Conservation (phyloP, 331 rosid species). For the Arachis monticola region DNA sequence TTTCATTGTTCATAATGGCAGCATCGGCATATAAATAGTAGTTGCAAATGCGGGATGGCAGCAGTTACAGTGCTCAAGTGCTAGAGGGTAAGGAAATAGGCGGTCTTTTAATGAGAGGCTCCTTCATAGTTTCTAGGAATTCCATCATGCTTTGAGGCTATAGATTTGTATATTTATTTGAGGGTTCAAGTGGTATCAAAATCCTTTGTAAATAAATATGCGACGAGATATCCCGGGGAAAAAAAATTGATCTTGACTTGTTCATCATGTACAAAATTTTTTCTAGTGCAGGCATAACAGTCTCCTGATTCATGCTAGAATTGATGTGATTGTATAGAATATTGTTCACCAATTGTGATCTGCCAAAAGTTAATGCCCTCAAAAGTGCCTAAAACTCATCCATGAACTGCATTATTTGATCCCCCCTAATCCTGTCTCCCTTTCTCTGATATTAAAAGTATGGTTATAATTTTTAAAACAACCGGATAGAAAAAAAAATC, state of each 20-base stretch:
- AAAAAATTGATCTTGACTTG: slow-evolving; percentile 27
- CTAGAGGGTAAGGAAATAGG: slow-evolving; percentile 11
- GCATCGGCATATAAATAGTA: slow-evolving; percentile 27
- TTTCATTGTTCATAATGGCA: slow-evolving; percentile 20
- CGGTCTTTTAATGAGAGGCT: slow-evolving; percentile 13
- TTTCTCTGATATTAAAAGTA: no score
- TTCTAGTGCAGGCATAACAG: slow-evolving; percentile 2
- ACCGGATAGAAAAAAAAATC: no score
- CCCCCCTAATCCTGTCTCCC: no score
- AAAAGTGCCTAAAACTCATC: slow-evolving; percentile 16
- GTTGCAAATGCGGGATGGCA: slow-evolving; percentile 33
- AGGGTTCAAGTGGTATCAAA: slow-evolving; percentile 26
- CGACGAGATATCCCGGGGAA: slow-evolving; percentile 16
- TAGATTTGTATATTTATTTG: slow-evolving; percentile 21
- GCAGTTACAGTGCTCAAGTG: slow-evolving; percentile 28
- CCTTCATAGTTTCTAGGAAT: slow-evolving; percentile 13
- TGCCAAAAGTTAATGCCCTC: slow-evolving; percentile 6
- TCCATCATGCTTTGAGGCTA: slow-evolving; percentile 22
- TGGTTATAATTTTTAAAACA: no score
- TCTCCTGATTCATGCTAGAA: slow-evolving; percentile 28
- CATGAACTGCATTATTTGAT: no score
- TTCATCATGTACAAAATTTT: slow-evolving; percentile 24
- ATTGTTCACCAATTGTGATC: slow-evolving; percentile 6
- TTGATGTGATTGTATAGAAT: slow-evolving; percentile 36
- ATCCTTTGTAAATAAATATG: slow-evolving; percentile 3